These are phyloP conservation scores for Kazachstania psychrophila DNA, from an alignment of 805 yeast species.

Conservation along the genomic window DNA sequence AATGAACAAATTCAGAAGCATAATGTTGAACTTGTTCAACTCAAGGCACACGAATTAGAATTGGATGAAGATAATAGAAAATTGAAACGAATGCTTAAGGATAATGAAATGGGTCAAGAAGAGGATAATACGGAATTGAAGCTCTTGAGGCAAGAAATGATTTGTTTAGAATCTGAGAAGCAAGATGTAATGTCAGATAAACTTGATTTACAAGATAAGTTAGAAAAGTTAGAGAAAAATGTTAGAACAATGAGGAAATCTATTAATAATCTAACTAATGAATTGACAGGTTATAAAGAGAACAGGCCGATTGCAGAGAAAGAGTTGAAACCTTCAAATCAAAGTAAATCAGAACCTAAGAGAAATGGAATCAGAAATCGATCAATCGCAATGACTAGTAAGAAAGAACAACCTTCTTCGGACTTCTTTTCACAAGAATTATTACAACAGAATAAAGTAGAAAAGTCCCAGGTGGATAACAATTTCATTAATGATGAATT, in stretches of 20 bases:
- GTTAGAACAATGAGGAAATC: conserved; percentile 9
- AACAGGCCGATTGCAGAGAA: too few relatives aligned
- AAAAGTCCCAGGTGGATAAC: background rate
- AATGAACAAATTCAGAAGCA: conserved; percentile 27
- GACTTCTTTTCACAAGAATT: background rate
- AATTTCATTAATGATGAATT: conserved; percentile 17
- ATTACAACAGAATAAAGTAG: background rate
- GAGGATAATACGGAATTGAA: conserved; percentile 15
- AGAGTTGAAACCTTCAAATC: background rate
- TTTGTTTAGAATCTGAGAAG: conserved; percentile 14
- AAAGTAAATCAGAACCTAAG: background rate
- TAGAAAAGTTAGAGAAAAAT: conserved; percentile 14
- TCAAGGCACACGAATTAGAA: conserved; percentile 24
- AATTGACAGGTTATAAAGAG: background rate
- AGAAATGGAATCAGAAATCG: background rate
- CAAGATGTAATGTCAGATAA: conserved; percentile 18
- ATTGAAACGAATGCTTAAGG: conserved; percentile 14
- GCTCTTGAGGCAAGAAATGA: conserved; percentile 14
- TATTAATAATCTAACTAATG: background rate
- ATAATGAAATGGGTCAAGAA: conserved; percentile 11
- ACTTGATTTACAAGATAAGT: conserved; percentile 19
- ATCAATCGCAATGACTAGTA: background rate
- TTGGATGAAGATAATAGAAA: conserved; percentile 23
- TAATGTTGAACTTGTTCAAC: conserved; percentile 23
- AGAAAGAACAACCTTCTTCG: background rate